These are phyloP conservation scores for Aspergillus sergii DNA, from an alignment of 2,329 filamentous ascomycete genomes.

Conservation along the genomic window DNA sequence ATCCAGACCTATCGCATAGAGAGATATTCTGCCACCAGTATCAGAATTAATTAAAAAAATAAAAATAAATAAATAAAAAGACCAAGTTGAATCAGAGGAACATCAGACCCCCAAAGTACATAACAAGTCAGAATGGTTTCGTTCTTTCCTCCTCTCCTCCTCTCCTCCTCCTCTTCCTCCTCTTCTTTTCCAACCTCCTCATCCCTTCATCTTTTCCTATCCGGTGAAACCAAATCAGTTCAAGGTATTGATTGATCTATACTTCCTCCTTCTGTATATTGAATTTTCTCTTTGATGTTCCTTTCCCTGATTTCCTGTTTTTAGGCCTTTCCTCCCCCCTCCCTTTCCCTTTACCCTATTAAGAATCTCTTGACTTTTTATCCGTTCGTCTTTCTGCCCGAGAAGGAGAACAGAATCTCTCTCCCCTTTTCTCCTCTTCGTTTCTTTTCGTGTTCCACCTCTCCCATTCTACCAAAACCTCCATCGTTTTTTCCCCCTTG, in stretches of 20 bases:
- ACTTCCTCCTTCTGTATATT: neutral
- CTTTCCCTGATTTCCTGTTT: neutral
- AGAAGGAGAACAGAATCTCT: constrained; percentile 6
- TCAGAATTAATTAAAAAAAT: neutral
- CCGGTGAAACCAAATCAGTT: neutral
- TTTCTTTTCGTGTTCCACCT: constrained; percentile 26
- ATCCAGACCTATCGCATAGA: neutral
- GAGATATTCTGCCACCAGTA: neutral
- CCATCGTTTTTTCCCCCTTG: constrained; percentile 10
- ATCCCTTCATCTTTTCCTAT: neutral
- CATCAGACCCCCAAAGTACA: neutral
- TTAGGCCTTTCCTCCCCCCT: neutral
- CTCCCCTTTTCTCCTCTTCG: constrained; percentile 17
- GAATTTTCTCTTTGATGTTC: neutral
- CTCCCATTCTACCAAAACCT: neutral
- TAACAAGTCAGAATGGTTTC: constrained; percentile 5
- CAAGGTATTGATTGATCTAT: neutral
- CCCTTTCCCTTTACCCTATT: neutral
- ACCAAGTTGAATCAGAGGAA: no score
- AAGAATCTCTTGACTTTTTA: neutral
- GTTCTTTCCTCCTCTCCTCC: constrained; percentile 22
- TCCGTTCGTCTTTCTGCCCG: neutral
- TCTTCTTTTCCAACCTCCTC: neutral
- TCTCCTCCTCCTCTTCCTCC: no score
- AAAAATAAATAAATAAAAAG: neutral